Evolutionary conservation across 495 filamentous ascomycete genomes (phyloP).

Genomic region (Pyrenula massariospora): DNA sequence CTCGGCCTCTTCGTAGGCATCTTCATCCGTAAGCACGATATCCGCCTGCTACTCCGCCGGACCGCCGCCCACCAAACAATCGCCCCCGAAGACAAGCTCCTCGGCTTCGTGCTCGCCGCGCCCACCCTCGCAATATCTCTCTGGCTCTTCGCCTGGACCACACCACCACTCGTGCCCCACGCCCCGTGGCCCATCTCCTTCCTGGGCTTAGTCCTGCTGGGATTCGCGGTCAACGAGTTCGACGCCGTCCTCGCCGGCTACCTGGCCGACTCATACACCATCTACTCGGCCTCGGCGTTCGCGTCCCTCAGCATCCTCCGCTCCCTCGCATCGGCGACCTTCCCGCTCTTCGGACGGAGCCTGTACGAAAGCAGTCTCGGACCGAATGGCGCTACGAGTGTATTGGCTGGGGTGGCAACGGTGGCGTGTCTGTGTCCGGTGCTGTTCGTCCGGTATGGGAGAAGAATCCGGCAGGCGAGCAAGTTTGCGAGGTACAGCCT

Average conservation of each 20-base stretch:
- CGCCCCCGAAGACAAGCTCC: constrained; percentile 38
- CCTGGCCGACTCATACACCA: constrained; percentile 39
- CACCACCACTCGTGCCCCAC: constrained; percentile 23
- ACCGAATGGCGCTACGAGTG: constrained; percentile 28
- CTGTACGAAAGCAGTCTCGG: constrained; percentile 29
- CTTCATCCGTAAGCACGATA: constrained; percentile 30
- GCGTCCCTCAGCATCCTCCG: constrained; percentile 34
- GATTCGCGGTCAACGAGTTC: constrained; percentile 39
- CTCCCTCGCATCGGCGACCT: constrained; percentile 27
- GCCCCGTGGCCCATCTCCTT: constrained; percentile 30
- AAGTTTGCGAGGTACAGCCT: constrained; percentile 34
- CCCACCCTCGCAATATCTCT: constrained; percentile 29
- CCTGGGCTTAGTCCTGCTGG: constrained; percentile 28
- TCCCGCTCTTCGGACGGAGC: constrained; percentile 32
- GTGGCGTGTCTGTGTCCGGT: constrained; percentile 31
- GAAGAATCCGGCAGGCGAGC: constrained; percentile 27
- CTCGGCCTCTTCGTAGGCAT: constrained; percentile 29
- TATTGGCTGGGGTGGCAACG: constrained; percentile 32
- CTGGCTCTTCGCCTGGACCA: constrained; percentile 43
- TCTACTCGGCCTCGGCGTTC: constrained; percentile 38
- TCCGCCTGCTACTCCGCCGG: constrained; percentile 15
- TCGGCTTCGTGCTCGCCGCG: constrained; percentile 31
- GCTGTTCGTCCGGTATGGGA: constrained; percentile 31
- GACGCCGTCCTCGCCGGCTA: constrained; percentile 37
- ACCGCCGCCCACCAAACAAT: constrained; percentile 14